Conservation (phyloP, 164 flowering plant genomes). For the Litsea cubeba region DNA sequence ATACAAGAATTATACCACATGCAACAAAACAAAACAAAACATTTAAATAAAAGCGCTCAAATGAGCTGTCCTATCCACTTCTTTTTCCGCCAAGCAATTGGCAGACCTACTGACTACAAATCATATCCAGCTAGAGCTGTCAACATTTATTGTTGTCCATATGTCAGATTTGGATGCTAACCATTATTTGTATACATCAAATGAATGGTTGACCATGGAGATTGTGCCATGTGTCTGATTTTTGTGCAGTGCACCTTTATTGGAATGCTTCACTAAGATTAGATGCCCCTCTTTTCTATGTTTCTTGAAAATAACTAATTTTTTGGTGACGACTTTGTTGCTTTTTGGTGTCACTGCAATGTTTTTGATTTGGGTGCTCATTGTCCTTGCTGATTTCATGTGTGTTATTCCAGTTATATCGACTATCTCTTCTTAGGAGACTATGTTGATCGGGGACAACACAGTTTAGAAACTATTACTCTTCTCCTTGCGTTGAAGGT, state of each 20-base stretch:
- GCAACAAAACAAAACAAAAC: too few relatives aligned
- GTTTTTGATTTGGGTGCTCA: neutral
- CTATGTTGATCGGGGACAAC: slow-evolving; percentile 99
- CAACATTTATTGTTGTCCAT: too few relatives aligned
- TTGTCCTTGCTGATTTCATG: slow-evolving; percentile 9
- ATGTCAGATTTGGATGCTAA: neutral
- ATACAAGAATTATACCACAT: too few relatives aligned
- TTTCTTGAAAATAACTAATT: neutral
- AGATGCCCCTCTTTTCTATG: neutral
- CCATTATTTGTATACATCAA: neutral
- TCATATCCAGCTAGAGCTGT: too few relatives aligned
- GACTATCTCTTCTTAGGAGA: slow-evolving; percentile 99
- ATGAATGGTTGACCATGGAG: neutral
- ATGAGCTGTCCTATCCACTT: too few relatives aligned
- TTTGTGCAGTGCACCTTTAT: neutral
- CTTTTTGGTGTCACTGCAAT: neutral
- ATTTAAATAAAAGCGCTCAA: too few relatives aligned
- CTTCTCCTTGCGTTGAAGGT: slow-evolving; percentile 97
- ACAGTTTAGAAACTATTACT: slow-evolving; percentile 89
- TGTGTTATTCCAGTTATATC: slow-evolving; percentile 61
- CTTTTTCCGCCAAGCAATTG: too few relatives aligned
- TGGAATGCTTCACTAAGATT: neutral
- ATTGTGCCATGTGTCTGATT: neutral
- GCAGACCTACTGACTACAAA: too few relatives aligned
- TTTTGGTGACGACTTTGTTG: neutral